Evolutionary conservation across 2,329 filamentous ascomycete genomes (phyloP).

Genomic region (Fusarium tjaetaba): DNA sequence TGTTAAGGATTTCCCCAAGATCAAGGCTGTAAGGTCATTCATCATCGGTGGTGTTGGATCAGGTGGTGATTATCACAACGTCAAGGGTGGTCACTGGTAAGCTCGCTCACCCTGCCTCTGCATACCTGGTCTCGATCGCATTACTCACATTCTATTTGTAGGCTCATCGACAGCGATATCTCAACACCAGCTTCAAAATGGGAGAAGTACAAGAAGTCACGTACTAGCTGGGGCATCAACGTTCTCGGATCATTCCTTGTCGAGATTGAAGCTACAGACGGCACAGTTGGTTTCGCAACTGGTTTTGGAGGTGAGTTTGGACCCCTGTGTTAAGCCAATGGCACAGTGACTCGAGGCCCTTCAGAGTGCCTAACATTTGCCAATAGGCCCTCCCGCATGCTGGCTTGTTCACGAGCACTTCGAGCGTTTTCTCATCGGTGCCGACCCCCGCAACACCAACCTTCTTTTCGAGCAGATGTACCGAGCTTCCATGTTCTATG

Average conservation of each 20-base stretch:
- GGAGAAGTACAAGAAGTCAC: constrained; percentile 85
- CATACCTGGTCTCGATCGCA: not conserved
- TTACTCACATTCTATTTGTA: constrained; percentile 53
- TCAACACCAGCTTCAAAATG: constrained; percentile 92
- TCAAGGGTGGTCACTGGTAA: constrained; percentile 76
- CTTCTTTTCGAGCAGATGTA: constrained; percentile 97
- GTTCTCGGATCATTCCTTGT: constrained; percentile 92
- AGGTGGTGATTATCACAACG: constrained; percentile 92
- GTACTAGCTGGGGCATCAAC: constrained; percentile 96
- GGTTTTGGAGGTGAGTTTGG: constrained; percentile 78
- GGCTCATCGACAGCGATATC: constrained; percentile 92
- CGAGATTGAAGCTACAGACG: constrained; percentile 88
- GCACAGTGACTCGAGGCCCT: not conserved
- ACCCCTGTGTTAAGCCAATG: not conserved
- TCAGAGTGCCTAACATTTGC: constrained; percentile 4
- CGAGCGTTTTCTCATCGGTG: constrained; percentile 87
- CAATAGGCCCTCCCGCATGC: constrained; percentile 82
- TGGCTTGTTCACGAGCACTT: constrained; percentile 96
- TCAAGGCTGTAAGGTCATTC: constrained; percentile 79
- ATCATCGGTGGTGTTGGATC: constrained; percentile 62
- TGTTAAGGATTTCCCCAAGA: constrained; percentile 73
- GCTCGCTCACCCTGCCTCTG: not conserved
- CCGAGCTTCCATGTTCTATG: constrained; percentile 94
- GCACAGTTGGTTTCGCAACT: constrained; percentile 92
- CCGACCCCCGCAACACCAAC: constrained; percentile 91